A percentile compares a stretch with the other conserved stretches of the same genome.
Conservation (phyloP, 495 filamentous ascomycete species). For the Massariosphaeria phaeospora region DNA sequence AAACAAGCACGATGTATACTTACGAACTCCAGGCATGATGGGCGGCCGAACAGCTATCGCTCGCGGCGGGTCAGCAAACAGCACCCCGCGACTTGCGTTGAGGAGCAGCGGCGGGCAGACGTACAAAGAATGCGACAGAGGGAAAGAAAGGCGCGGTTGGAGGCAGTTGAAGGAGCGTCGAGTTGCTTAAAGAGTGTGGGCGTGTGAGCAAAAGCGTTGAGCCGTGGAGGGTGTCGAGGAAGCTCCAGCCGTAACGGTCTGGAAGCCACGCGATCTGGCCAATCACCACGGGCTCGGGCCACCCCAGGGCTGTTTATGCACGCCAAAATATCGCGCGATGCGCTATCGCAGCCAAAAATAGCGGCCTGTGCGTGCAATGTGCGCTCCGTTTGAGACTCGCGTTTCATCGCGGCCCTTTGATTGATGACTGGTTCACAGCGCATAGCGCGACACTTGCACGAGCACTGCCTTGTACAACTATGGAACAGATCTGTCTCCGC, state of each 20-base stretch:
- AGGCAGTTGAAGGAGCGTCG: not conserved
- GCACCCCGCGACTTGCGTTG: not conserved
- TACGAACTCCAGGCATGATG: constrained; percentile 36
- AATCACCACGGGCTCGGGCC: not conserved
- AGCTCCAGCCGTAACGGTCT: constrained; percentile 9
- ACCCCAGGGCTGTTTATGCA: constrained; percentile 3
- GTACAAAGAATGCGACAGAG: constrained; percentile 1
- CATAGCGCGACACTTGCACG: not conserved
- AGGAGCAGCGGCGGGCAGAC: not conserved
- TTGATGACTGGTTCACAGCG: not conserved
- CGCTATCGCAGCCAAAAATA: constrained; percentile 21
- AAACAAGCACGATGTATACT: constrained; percentile 8
- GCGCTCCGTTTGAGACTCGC: constrained; percentile 19
- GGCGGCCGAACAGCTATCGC: not conserved
- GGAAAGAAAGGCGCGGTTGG: not conserved
- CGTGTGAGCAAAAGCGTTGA: not conserved
- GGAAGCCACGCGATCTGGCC: not conserved
- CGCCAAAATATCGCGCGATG: not conserved
- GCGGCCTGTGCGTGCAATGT: not conserved
- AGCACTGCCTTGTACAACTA: constrained; percentile 14
- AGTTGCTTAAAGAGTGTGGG: not conserved
- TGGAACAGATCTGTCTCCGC: not conserved
- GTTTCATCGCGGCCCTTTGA: constrained; percentile 11
- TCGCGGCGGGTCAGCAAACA: not conserved
- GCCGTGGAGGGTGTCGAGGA: not conserved